A percentile compares a stretch with the other conserved stretches of the same genome.
These are phyloP conservation scores for Psidium friedrichsthalianum DNA, from an alignment of 345 rosid species.

Conservation along the genomic window DNA sequence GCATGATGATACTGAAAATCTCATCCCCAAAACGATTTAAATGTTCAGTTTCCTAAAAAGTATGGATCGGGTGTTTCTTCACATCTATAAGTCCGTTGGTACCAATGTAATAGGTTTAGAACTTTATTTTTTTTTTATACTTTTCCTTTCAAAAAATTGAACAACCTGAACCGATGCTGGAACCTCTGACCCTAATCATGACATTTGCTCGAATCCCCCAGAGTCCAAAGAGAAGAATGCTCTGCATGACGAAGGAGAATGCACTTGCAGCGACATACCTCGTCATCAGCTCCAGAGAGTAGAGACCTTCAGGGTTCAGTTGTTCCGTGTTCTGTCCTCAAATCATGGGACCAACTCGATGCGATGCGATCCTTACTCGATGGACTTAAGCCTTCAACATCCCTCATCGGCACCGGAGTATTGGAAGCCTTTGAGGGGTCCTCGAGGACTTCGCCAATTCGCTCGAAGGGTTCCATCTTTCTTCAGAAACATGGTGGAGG, in stretches of 20 bases:
- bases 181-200: not conserved
- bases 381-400: not conserved
- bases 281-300: not conserved
- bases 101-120: too few species aligned
- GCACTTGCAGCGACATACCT: not conserved
- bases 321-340: not conserved
- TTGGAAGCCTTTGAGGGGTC: not conserved
- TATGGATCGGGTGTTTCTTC: rapidly evolving
- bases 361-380: not conserved
- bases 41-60: not conserved
- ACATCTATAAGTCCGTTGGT: too few species aligned
- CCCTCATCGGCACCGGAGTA: not conserved
- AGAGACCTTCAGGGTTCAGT: not conserved
- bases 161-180: too few species aligned
- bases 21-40: not conserved
- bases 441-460: not conserved
- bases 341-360: not conserved
- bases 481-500: not conserved
- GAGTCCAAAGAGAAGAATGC: not conserved
- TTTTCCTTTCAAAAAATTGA: too few species aligned
- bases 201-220: not conserved
- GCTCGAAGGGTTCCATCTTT: not conserved
- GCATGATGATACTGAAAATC: not conserved
- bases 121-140: too few species aligned
- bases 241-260: not conserved